Percentiles rank a stretch among this genome's conserved stretches.
Evolutionary conservation across 169 alveolate species (phyloP).

Genomic region (Cyclospora cayetanensis): DNA sequence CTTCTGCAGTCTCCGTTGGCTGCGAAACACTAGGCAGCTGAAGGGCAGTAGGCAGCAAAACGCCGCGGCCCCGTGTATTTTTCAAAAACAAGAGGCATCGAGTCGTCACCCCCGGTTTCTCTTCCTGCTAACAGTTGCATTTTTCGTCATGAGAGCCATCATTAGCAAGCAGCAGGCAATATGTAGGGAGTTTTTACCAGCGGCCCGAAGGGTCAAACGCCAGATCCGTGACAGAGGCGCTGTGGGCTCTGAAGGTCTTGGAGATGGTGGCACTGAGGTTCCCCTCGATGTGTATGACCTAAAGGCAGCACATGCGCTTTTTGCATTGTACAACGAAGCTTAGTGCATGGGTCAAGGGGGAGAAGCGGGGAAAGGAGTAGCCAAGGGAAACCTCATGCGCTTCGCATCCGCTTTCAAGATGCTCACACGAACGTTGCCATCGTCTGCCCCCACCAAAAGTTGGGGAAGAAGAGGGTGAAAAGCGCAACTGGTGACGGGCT

Average conservation of each 20-base stretch:
- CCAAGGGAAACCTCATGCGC: not conserved
- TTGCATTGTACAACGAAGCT: too few species aligned
- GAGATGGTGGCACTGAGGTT: not conserved
- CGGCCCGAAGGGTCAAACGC: slow-evolving; percentile 61
- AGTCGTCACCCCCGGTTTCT: too few species aligned
- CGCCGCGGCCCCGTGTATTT: too few species aligned
- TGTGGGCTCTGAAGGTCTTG: slow-evolving; percentile 43
- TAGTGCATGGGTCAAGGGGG: not conserved
- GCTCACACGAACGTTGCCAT: slow-evolving; percentile 59
- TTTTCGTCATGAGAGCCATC: too few species aligned
- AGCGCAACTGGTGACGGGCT: slow-evolving; percentile 17
- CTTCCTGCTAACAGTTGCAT: too few species aligned
- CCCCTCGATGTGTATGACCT: slow-evolving; percentile 22
- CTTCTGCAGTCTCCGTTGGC: too few species aligned
- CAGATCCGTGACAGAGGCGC: slow-evolving; percentile 40
- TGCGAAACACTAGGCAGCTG: too few species aligned
- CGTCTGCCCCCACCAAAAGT: slow-evolving; percentile 58
- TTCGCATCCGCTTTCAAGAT: not conserved
- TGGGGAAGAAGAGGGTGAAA: slow-evolving; percentile 60
- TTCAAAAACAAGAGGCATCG: too few species aligned
- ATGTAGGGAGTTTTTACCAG: slow-evolving; percentile 35
- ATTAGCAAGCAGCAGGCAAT: too few species aligned
- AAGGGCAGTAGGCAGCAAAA: too few species aligned
- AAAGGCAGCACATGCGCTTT: not conserved
- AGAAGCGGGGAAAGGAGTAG: not conserved